Conservation (phyloP, 495 filamentous ascomycete species). For the Symbiotaphrina buchneri region DNA sequence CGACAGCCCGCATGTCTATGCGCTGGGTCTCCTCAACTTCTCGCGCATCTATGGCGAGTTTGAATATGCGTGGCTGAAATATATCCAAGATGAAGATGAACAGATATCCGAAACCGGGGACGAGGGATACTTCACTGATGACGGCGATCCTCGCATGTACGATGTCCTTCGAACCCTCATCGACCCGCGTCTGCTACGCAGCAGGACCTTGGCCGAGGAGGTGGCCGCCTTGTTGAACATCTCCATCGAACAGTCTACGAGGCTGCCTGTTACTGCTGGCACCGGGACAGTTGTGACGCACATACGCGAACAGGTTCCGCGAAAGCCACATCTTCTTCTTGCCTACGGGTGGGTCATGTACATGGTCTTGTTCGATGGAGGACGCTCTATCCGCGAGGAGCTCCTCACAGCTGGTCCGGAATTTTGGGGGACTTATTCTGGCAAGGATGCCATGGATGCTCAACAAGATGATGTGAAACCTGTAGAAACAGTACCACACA, state of each 20-base stretch:
- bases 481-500: too few relatives aligned
- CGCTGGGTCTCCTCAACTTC: conserved; percentile 18
- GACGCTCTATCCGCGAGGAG: conserved; percentile 24
- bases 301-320: conserved; percentile 10
- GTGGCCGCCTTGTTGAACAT: conserved; percentile 2
- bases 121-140: conserved; percentile 9
- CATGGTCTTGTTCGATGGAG: conserved; percentile 34
- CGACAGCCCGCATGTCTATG: conserved; percentile 14
- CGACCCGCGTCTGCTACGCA: conserved; percentile 1
- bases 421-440: conserved; percentile 23
- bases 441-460: conserved; percentile 69
- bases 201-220: conserved; percentile 8
- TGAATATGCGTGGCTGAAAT: conserved; percentile 15
- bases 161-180: background rate
- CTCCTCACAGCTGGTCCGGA: conserved; percentile 17
- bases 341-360: conserved; percentile 37
- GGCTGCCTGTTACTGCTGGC: conserved; percentile 1
- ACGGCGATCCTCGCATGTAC: background rate
- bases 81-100: conserved; percentile 6
- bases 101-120: conserved; percentile 1
- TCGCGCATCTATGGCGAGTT: conserved; percentile 21
- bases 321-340: conserved; percentile 25
- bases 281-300: conserved; percentile 10
- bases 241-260: conserved; percentile 1
- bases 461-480: conserved; percentile 73